phyloP scores from a whole-genome alignment of 805 yeast genomes.

The Monosporozyma siamensis region DNA sequence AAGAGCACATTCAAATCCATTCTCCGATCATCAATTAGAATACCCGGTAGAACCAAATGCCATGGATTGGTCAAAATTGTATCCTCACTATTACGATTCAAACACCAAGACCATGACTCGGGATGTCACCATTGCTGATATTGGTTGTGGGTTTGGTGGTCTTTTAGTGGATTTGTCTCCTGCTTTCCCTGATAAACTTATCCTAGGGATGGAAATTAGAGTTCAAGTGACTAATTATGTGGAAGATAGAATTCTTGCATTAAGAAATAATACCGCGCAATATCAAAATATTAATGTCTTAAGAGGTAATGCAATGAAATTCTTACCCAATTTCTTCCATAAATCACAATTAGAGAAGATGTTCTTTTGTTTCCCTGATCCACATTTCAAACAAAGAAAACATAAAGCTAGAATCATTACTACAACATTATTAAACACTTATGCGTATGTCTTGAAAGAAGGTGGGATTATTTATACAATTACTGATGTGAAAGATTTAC shows the following conservation, averaged over 20 bases:
- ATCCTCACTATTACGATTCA: conserved; percentile 49
- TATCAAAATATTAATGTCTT: conserved; percentile 84
- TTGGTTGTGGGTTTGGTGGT: conserved; percentile 98
- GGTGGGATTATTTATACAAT: conserved; percentile 90
- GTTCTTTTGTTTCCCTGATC: conserved; percentile 99
- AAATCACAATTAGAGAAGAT: conserved; percentile 79
- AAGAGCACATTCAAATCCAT: conserved; percentile 96
- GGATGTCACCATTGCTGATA: conserved; percentile 80
- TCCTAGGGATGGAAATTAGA: conserved; percentile 94
- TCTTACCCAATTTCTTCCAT: conserved; percentile 84
- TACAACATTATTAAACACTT: conserved; percentile 78
- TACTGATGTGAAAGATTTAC: conserved; percentile 90
- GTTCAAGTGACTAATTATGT: conserved; percentile 97
- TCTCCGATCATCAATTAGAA: conserved; percentile 86
- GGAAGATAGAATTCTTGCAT: conserved; percentile 86
- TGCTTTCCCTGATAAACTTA: conserved; percentile 59
- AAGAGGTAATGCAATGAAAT: conserved; percentile 96
- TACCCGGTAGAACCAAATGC: conserved; percentile 72
- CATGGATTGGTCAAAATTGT: conserved; percentile 81
- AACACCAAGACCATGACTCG: conserved; percentile 35
- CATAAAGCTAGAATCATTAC: conserved; percentile 96
- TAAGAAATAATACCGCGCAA: conserved; percentile 52
- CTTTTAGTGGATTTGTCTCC: conserved; percentile 71
- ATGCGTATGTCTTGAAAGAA: conserved; percentile 79
- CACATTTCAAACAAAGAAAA: conserved; percentile 94